A percentile compares a stretch with the other conserved stretches of the same genome.
phyloP scores from a whole-genome alignment of 208 protist genomes.

The Pavlovales sp. region DNA sequence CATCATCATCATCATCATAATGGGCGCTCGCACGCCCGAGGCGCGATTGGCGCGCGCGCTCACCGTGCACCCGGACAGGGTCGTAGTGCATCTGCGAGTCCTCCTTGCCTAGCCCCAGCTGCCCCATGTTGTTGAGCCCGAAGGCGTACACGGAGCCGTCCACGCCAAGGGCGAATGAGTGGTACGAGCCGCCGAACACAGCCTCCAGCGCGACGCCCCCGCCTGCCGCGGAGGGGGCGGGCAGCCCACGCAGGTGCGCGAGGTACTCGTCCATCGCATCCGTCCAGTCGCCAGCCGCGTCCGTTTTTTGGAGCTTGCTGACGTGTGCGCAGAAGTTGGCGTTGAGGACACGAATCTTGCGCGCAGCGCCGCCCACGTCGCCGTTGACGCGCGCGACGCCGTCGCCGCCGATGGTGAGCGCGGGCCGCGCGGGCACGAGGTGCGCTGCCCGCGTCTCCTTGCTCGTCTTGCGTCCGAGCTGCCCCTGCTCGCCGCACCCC shows the following conservation, averaged over 20 bases:
- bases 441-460: neutral
- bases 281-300: neutral
- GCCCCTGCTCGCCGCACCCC: constrained; percentile 30
- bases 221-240: neutral
- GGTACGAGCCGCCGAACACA: constrained; percentile 33
- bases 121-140: constrained; percentile 51
- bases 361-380: no score
- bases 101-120: constrained; percentile 23
- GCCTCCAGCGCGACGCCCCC: neutral
- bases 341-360: neutral
- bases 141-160: constrained; percentile 40
- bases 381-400: neutral
- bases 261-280: neutral
- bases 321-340: neutral
- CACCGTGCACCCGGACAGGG: neutral
- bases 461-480: neutral
- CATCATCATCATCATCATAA: no score
- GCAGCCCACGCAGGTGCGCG: neutral
- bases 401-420: neutral
- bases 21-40: no score
- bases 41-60: no score
- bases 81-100: neutral
- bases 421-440: neutral
- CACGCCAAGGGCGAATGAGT: constrained; percentile 28
- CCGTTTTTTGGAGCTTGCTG: neutral